These are phyloP conservation scores for Linaria vulgaris DNA, from an alignment of 257 asterid species.

Conservation along the genomic window DNA sequence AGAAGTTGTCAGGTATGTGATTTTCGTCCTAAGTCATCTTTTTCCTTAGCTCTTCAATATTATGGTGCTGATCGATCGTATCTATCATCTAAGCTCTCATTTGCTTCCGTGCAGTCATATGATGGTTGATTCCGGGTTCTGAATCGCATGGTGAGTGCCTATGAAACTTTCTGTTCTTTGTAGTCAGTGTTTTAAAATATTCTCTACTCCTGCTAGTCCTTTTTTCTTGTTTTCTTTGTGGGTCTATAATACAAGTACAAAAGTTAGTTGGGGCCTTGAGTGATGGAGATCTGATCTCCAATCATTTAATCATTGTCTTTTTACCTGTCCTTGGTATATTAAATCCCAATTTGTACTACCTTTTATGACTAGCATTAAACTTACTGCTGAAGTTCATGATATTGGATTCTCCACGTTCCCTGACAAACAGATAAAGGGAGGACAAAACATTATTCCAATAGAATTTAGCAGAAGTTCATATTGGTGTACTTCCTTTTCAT, in stretches of 20 bases:
- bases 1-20: conserved; percentile 69
- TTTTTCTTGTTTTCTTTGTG: background rate
- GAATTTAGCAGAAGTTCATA: too few relatives aligned
- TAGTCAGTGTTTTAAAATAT: conserved; percentile 5
- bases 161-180: conserved; percentile 15
- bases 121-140: conserved; percentile 91
- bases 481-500: too few relatives aligned
- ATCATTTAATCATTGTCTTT: background rate
- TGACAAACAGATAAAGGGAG: too few relatives aligned
- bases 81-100: conserved; percentile 10
- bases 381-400: too few relatives aligned
- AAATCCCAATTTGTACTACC: too few relatives aligned
- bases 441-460: too few relatives aligned
- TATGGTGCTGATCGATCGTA: conserved; percentile 22
- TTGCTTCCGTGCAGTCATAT: conserved; percentile 69
- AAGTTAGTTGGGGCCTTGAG: conserved; percentile 11
- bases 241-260: background rate
- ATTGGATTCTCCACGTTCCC: too few relatives aligned
- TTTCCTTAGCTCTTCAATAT: conserved; percentile 8
- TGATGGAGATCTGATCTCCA: conserved; percentile 11
- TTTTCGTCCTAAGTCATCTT: conserved; percentile 13
- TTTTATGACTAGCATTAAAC: too few relatives aligned
- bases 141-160: conserved; percentile 94
- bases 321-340: too few relatives aligned
- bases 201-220: background rate